Evolutionary conservation across 805 yeast genomes (phyloP), one percentile per base, ranked within the genome.

Genomic region (Teunomyces atbi): DNA sequence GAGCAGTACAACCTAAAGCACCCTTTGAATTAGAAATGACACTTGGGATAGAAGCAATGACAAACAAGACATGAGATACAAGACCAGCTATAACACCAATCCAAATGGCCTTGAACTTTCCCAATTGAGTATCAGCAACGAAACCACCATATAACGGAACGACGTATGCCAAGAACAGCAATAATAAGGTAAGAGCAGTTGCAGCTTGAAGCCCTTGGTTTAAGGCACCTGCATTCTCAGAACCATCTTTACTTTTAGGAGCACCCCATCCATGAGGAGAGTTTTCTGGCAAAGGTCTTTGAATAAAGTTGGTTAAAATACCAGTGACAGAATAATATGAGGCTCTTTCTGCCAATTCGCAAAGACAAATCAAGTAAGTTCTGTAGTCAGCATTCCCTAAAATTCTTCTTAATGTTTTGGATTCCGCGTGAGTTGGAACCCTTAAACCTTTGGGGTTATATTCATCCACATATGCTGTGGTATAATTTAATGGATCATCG

Each of bases 341-440:
- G 45, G 78, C 82, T 64, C 82, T 69, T 60, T 78, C 82, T 15
- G 81, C 79, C 53, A 78, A 74, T 54, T 78, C 83, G 36, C 48
- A 46, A 13, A 50, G 46, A 47, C 64, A 81, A 47, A 83, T 74
- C 45, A 81, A 64, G 64, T 79, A 81, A 32, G 76, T 64, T 26
- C 72, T 68, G 46, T 66, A 66, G 11, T 81, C 77, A 42, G 82
- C 77, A 26, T 67, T 59, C 30, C 83, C 85, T 16, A 71, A 58
- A 8, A 71, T 55, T 48, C 68, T 64, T 54, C 72, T 59, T 27
- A 68, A 59, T 18, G 61, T 49, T 4, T 23, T 37, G 1, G 53
- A 32, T 45, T 68, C 74, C 6, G 45, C 48, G 4, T 48, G 44
- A n/a, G 71, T 64, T 8, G 73, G 72, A 18, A 49, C 44, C 48